Percentiles rank a stretch among this genome's conserved stretches.
Evolutionary conservation across 2,329 filamentous ascomycete species (phyloP).

Genomic region (Colletotrichum abscissum): DNA sequence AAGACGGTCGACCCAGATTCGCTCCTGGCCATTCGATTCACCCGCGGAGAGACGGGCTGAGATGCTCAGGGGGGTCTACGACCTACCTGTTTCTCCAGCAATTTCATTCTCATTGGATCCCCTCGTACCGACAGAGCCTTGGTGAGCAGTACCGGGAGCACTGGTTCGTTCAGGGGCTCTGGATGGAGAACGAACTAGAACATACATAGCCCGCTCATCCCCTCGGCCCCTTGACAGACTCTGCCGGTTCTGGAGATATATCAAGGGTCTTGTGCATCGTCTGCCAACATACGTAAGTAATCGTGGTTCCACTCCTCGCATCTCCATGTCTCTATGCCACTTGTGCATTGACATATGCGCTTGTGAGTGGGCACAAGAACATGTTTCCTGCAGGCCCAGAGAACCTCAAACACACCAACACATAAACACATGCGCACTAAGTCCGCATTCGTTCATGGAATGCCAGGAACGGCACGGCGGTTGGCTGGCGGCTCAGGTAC

Average conservation of each 20-base stretch:
- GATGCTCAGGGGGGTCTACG: conserved; percentile 18
- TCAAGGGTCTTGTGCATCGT: background rate
- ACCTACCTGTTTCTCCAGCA: conserved; percentile 10
- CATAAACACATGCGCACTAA: background rate
- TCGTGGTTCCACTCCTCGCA: background rate
- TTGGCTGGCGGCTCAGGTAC: conserved; percentile 29
- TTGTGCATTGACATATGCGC: background rate
- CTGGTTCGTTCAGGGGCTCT: background rate
- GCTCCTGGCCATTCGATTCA: conserved; percentile 24
- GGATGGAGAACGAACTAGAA: conserved; percentile 20
- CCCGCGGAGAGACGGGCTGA: conserved; percentile 17
- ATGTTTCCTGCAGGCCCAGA: conserved; percentile 13
- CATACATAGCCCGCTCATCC: background rate
- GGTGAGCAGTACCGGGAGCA: background rate
- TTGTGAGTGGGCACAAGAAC: background rate
- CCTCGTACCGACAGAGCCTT: conserved; percentile 8
- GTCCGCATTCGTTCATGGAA: background rate
- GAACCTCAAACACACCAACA: background rate
- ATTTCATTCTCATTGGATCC: conserved; percentile 17
- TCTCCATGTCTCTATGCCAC: background rate
- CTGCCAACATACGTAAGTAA: background rate
- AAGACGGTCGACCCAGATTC: conserved; percentile 7
- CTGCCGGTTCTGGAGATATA: conserved; percentile 3
- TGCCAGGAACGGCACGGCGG: conserved; percentile 23
- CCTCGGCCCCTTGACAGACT: conserved; percentile 11